Percentiles rank a stretch among this genome's conserved stretches.
Conservation (phyloP, 352 stramenopile species). For the Pythium sp. region DNA sequence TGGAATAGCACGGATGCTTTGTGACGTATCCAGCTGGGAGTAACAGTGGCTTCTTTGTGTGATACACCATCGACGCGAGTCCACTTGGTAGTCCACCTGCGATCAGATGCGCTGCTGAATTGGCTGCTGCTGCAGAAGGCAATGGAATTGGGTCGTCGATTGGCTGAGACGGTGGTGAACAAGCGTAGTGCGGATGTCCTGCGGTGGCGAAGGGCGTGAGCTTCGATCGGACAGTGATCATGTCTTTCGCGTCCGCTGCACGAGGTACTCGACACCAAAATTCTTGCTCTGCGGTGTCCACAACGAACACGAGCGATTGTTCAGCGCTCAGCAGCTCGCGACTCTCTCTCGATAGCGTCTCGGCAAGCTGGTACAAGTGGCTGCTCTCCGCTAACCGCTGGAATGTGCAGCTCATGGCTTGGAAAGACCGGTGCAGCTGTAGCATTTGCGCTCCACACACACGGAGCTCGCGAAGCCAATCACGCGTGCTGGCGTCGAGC, state of each 20-base stretch:
- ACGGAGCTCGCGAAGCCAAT: conserved; percentile 63
- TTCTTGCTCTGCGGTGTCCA: conserved; percentile 69
- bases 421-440: conserved; percentile 55
- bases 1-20: conserved; percentile 51
- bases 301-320: conserved; percentile 63
- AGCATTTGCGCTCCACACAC: conserved; percentile 52
- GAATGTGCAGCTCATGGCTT: conserved; percentile 51
- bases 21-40: conserved; percentile 44
- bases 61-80: conserved; percentile 62
- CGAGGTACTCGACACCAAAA: conserved; percentile 69
- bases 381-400: conserved; percentile 50
- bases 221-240: conserved; percentile 39
- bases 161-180: background rate
- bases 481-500: conserved; percentile 48
- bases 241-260: conserved; percentile 18
- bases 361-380: conserved; percentile 58
- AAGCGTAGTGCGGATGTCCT: background rate
- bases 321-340: conserved; percentile 49
- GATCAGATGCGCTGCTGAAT: background rate
- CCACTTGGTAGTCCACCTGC: conserved; percentile 31
- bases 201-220: conserved; percentile 30
- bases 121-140: background rate
- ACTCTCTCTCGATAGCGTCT: conserved; percentile 48
- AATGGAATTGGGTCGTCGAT: background rate
- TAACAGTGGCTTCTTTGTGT: conserved; percentile 62